Base-by-base conservation (phyloP, 139 green algal species). In the Chlamydomonas sp. region DNA sequence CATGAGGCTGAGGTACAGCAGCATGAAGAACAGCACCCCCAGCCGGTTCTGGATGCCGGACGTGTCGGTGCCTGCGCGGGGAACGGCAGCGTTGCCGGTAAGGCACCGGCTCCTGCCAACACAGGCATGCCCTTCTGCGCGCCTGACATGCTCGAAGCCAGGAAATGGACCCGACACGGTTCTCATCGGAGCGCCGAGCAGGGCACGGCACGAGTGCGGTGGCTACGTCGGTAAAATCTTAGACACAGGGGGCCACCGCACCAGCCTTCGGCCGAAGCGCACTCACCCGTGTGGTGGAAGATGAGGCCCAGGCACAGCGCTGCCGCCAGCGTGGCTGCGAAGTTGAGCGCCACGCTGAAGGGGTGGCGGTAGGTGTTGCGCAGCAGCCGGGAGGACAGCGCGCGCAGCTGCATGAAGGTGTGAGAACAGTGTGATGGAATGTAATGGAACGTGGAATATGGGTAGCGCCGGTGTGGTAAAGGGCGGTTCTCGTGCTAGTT, bases 1-100 rank as follows among this genome's bases (percentile, higher is more conserved):
- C 93, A 97, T 96, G 69, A 95, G 91, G 31, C 89, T 89, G 5
- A 96, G 90, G 90, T 95, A 97, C 16, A 97, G 91, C 49, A 96
- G 89, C 77, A 95, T 92, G 93, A 96, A 96, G 93, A 96, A 96
- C 18, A 96, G 89, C 72, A 93, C 90, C 18, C 93, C 92, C 61
- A 94, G 87, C 4, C 95, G 93, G 91, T 96, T 94, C 81, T 97
- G 94, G 80, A 97, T 96, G 73, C 92, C 91, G 17, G 85, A 85
- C 1, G 90, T 95, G 71, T 95, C 83, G 17, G 81, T 89, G 49
- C 88, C 88, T 93, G 84, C 31, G 31, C 31, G 31, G 31, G 31
- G 31, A 49, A 49, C 31, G 31, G 31, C 31, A 49, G 31, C 31
- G 31, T 49, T 49, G 31, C 31, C 31, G 31, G 31, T 49, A 49